Evolutionary conservation across 495 filamentous ascomycete genomes (phyloP).

Genomic region (Penicillium chermesinum): DNA sequence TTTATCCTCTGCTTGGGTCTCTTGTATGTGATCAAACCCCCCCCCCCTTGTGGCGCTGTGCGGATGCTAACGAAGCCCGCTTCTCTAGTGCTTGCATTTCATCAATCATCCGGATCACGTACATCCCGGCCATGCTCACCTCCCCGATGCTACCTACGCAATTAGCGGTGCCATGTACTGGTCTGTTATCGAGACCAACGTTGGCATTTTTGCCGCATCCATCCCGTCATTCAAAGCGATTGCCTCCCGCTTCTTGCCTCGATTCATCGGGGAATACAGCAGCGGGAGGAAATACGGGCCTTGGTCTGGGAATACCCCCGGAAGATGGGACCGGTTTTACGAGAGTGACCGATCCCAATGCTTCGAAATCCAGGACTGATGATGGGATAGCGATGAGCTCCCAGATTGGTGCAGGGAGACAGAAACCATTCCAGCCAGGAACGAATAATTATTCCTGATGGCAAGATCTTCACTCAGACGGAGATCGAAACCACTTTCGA

Average conservation of each 20-base stretch:
- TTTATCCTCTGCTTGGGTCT: constrained; percentile 39
- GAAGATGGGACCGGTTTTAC: constrained; percentile 29
- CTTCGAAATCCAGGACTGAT: constrained; percentile 14
- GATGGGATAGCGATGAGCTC: constrained; percentile 21
- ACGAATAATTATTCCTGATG: constrained; percentile 32
- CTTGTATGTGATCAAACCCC: constrained; percentile 25
- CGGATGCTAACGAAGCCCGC: background rate
- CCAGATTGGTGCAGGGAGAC: constrained; percentile 18
- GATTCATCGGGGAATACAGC: constrained; percentile 37
- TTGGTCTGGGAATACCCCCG: constrained; percentile 19
- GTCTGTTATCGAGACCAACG: constrained; percentile 42
- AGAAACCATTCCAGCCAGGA: constrained; percentile 27
- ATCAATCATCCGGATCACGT: constrained; percentile 41
- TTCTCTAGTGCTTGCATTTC: constrained; percentile 33
- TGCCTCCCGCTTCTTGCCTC: constrained; percentile 35
- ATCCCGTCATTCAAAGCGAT: constrained; percentile 43
- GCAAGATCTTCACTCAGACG: constrained; percentile 34
- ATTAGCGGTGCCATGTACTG: constrained; percentile 42
- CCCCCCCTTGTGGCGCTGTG: too few relatives aligned
- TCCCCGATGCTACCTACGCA: constrained; percentile 34
- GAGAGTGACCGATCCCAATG: constrained; percentile 23
- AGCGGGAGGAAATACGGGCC: constrained; percentile 24
- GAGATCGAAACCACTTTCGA: constrained; percentile 38
- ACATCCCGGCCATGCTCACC: constrained; percentile 34
- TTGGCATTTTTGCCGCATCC: constrained; percentile 37